Evolutionary conservation across 164 flowering plant genomes (phyloP).

Genomic region (Malania oleifera): DNA sequence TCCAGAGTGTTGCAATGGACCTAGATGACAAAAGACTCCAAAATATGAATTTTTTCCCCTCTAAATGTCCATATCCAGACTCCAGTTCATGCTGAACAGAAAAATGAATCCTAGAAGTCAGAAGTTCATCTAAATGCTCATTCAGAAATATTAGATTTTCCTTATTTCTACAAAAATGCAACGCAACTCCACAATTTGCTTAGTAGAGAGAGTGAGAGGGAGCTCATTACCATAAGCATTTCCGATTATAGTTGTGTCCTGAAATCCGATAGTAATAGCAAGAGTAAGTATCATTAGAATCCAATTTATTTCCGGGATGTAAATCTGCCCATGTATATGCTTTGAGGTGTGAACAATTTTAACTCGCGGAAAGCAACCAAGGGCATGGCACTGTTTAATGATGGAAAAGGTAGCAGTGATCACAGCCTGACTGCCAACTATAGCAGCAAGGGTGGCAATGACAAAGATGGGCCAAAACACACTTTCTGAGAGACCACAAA

Average conservation of each 20-base stretch:
- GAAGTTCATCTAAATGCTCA: too few relatives aligned
- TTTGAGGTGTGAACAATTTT: constrained; percentile 81
- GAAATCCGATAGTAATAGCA: constrained; percentile 69
- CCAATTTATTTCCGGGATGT: constrained; percentile 91
- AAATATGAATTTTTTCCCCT: too few relatives aligned
- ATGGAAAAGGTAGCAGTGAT: constrained; percentile 85
- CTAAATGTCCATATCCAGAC: too few relatives aligned
- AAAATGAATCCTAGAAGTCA: too few relatives aligned
- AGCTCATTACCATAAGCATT: constrained; percentile 72
- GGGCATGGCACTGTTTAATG: constrained; percentile 73
- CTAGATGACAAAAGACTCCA: too few relatives aligned
- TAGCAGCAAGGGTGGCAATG: constrained; percentile 74
- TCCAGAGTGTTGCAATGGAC: too few relatives aligned
- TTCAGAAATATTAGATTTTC: too few relatives aligned
- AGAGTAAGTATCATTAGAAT: constrained; percentile 75
- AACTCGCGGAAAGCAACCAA: constrained; percentile 93
- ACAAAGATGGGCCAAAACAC: constrained; percentile 84
- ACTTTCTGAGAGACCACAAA: constrained; percentile 32
- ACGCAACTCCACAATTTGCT: background rate
- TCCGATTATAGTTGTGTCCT: constrained; percentile 68
- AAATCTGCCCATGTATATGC: constrained; percentile 74
- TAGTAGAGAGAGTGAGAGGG: constrained; percentile 3
- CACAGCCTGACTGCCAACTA: constrained; percentile 84
- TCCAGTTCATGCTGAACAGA: too few relatives aligned
- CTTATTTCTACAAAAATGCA: background rate